A percentile compares a stretch with the other conserved stretches of the same genome.
Evolutionary conservation across 441 rosid species (phyloP).

Genomic region (Biscutella auriculata): DNA sequence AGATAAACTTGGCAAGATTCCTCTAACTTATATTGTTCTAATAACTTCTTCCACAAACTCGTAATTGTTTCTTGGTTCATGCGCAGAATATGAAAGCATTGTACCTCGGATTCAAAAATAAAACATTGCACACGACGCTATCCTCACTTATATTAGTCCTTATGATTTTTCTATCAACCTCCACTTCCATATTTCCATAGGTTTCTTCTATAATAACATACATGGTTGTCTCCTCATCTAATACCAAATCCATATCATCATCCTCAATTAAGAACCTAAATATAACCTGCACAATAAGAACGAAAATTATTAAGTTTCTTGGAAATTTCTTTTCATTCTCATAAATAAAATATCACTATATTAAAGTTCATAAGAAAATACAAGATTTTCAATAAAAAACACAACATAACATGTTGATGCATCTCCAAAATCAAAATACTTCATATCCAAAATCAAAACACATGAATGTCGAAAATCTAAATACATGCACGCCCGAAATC

Average conservation of each 20-base stretch:
- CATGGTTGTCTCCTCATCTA: background rate
- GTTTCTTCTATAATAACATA: background rate
- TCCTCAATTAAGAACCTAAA: background rate
- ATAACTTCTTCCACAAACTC: background rate
- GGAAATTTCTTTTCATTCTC: too few relatives aligned
- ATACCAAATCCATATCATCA: background rate
- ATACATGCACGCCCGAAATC: too few relatives aligned
- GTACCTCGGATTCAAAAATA: background rate
- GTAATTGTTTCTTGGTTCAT: background rate
- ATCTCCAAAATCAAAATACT: too few relatives aligned
- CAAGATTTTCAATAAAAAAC: too few relatives aligned
- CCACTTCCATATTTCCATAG: background rate
- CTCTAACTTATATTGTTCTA: background rate
- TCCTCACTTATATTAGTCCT: background rate
- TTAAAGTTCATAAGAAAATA: too few relatives aligned
- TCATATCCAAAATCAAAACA: too few relatives aligned
- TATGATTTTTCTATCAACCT: background rate
- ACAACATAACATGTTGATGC: too few relatives aligned
- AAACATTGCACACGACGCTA: background rate
- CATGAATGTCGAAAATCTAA: too few relatives aligned
- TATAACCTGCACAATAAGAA: background rate
- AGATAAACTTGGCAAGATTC: background rate
- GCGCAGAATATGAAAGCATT: background rate
- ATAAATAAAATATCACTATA: too few relatives aligned
- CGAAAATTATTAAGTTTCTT: too few relatives aligned